Base-by-base conservation (phyloP, 179 eudicot species). In the Actinidia chinensis region DNA sequence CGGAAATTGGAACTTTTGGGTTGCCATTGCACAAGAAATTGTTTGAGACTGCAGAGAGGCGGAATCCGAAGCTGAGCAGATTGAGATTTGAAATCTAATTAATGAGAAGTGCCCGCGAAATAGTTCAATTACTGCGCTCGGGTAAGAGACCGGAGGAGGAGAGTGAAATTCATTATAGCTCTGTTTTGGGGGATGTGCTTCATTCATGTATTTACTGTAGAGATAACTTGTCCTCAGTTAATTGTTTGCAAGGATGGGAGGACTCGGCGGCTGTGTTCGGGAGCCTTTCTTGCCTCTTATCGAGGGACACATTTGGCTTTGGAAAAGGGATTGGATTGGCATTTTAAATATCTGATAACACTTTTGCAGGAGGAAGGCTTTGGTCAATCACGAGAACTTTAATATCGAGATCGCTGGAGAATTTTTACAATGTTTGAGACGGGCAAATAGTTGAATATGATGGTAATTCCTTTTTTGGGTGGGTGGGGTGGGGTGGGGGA, bases 371-470 rank as follows among this genome's bases (percentile, higher is more conserved):
- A 85, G 85, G 74, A 89, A 77, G 80, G 78, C 89, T 75, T 84
- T 96, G 83, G 97, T 86, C 25, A 85, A 85, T 74, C 99, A 96
- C 76, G 92, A 87, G 76, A 87, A 81, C 71, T 94, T 98, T 59
- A 94, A 94, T 79, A 96, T 92, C 79, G 87, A 90, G 81, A 94
- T 96, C 58, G 92, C 97, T 33, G 97, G 92, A 74, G 89, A 87
- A 77, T 22, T 75, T 55, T 72, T 96, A 81, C 93, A 84, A 79
- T 96, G 99, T 84, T 85, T 96, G 90, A 87, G 84, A 76, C 91
- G 18, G 82, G 89, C 18, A 87, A 84, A 77, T 96, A 98, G 99
- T 82, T 96, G 81, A 94, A 94, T 76, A 98, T 94, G 76, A 97
- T 94, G 92, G 99, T 94, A 60, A 77, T 72, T 22, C 44, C 14